A percentile compares a stretch with the other conserved stretches of the same genome.
Conservation (phyloP, 768 basidiomycete species). For the Megacollybia marginata region DNA sequence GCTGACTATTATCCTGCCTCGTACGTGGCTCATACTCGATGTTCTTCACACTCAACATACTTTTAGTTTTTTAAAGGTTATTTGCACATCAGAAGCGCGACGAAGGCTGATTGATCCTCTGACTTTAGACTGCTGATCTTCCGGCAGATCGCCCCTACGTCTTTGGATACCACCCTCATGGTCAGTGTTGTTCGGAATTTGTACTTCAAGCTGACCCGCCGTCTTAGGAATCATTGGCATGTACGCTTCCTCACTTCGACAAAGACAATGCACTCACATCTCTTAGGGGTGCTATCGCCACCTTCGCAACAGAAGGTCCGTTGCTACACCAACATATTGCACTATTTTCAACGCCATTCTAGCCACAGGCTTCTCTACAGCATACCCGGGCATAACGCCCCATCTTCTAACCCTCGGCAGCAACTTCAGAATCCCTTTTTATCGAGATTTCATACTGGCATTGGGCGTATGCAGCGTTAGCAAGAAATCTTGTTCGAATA, state of each 20-base stretch:
- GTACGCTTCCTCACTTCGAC: slow-evolving; percentile 38
- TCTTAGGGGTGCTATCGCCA: slow-evolving; percentile 82
- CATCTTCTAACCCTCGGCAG: slow-evolving; percentile 87
- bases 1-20: slow-evolving; percentile 88
- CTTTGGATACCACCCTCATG: slow-evolving; percentile 98
- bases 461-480: slow-evolving; percentile 92
- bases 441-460: slow-evolving; percentile 83
- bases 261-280: background rate
- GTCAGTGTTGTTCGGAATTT: slow-evolving; percentile 29
- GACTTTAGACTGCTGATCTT: slow-evolving; percentile 73
- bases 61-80: slow-evolving; percentile 45
- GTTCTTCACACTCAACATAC: slow-evolving; percentile 19
- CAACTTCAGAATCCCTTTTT: slow-evolving; percentile 90
- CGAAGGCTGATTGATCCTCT: too few species aligned
- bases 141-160: slow-evolving; percentile 91
- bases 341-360: slow-evolving; percentile 2
- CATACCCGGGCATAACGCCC: slow-evolving; percentile 87
- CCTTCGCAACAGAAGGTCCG: slow-evolving; percentile 90
- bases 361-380: slow-evolving; percentile 87
- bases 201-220: slow-evolving; percentile 4
- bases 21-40: slow-evolving; percentile 43
- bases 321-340: slow-evolving; percentile 2
- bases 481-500: slow-evolving; percentile 84
- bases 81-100: background rate
- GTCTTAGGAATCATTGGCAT: slow-evolving; percentile 89